Evolutionary conservation across 163 green algal genomes (phyloP).

Genomic region (Scenedesmus sp.): DNA sequence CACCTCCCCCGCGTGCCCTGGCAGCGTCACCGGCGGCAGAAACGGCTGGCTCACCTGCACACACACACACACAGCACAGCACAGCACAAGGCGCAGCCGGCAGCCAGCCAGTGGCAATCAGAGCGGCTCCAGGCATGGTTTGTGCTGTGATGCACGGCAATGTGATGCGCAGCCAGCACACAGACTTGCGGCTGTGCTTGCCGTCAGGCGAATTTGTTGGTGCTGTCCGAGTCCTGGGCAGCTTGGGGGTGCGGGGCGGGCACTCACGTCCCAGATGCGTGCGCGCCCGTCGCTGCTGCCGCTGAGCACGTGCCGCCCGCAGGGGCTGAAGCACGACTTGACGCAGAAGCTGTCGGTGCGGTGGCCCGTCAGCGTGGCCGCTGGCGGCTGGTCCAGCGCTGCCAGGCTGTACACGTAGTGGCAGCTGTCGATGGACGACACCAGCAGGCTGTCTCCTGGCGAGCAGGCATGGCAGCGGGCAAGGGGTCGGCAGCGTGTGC

Average conservation of each 20-base stretch:
- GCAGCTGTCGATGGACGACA: slow-evolving; percentile 66
- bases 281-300: slow-evolving; percentile 73
- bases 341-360: slow-evolving; percentile 79
- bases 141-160: too few relatives aligned
- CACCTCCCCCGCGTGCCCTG: slow-evolving; percentile 78
- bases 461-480: background rate
- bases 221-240: background rate
- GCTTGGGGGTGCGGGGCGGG: background rate
- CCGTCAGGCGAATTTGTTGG: background rate
- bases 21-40: slow-evolving; percentile 59
- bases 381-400: slow-evolving; percentile 59
- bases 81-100: background rate
- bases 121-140: too few relatives aligned
- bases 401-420: slow-evolving; percentile 77
- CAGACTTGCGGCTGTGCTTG: background rate
- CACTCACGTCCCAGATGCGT: slow-evolving; percentile 77
- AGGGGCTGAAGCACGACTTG: slow-evolving; percentile 78
- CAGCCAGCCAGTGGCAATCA: background rate
- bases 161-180: background rate
- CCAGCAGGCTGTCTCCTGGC: slow-evolving; percentile 64
- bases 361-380: slow-evolving; percentile 71
- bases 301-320: slow-evolving; percentile 75
- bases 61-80: background rate
- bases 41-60: slow-evolving; percentile 64
- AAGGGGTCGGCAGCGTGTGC: background rate